These are phyloP conservation scores for Amanita subjunquillea DNA, from an alignment of 768 basidiomycete genomes.

Conservation along the genomic window DNA sequence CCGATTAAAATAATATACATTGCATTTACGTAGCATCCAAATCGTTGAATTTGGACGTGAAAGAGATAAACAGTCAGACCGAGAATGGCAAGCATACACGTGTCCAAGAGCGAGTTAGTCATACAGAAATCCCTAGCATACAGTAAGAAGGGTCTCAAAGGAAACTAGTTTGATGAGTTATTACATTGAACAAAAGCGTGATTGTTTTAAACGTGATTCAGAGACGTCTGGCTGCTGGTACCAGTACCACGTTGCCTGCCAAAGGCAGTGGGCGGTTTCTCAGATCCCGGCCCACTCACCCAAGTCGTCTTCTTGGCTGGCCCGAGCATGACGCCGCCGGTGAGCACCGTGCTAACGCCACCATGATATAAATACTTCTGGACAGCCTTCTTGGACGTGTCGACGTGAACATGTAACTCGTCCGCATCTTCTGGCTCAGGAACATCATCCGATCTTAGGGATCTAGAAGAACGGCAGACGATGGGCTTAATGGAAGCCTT, in stretches of 20 bases:
- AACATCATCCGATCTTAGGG: not conserved
- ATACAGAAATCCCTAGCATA: not conserved
- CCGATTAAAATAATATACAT: too few relatives aligned
- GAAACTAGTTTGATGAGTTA: not conserved
- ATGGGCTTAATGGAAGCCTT: slow-evolving; percentile 3
- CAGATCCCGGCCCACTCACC: slow-evolving; percentile 1
- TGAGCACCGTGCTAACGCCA: slow-evolving; percentile 31
- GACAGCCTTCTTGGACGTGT: slow-evolving; percentile 16
- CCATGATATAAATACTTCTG: slow-evolving; percentile 31
- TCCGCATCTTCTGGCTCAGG: slow-evolving; percentile 1
- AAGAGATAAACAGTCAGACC: not conserved
- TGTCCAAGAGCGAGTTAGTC: not conserved
- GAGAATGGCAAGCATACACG: not conserved
- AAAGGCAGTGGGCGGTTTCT: not conserved
- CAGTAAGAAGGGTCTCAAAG: not conserved
- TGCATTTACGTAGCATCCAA: too few relatives aligned
- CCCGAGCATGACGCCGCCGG: slow-evolving; percentile 36
- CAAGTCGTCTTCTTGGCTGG: not conserved
- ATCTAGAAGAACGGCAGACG: not conserved
- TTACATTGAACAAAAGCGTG: not conserved
- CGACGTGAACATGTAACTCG: slow-evolving; percentile 13
- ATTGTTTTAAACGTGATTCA: not conserved
- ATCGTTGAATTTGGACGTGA: not conserved
- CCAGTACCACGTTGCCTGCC: not conserved
- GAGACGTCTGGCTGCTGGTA: not conserved